Percentiles rank a stretch among this genome's conserved stretches.
These are phyloP conservation scores for Colletotrichum sp. DNA, from an alignment of 2,329 filamentous ascomycete genomes.

Conservation along the genomic window DNA sequence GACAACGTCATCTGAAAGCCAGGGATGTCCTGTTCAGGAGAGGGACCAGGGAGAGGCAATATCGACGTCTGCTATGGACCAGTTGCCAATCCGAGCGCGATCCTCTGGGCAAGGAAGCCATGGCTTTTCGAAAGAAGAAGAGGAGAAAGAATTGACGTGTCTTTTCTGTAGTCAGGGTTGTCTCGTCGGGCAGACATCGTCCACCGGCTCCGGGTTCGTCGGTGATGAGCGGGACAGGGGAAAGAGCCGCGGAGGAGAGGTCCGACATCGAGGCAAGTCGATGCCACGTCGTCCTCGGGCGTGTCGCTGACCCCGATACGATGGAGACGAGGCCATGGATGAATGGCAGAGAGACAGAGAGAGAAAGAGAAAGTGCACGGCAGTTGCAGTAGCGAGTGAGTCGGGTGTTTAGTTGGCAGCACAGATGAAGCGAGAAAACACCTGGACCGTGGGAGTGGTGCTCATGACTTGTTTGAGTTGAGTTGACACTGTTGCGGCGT, in stretches of 20 bases:
- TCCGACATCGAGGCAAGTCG: background rate
- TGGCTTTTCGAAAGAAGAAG: background rate
- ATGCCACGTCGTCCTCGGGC: background rate
- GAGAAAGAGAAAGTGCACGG: background rate
- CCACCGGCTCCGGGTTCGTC: background rate
- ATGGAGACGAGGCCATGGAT: background rate
- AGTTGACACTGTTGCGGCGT: slow-evolving; percentile 4
- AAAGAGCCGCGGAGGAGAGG: background rate
- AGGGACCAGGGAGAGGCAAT: background rate
- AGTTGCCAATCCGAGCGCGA: background rate
- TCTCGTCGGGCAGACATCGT: background rate
- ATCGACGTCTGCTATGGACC: background rate
- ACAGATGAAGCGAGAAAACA: background rate
- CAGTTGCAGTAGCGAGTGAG: background rate
- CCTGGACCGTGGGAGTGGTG: background rate
- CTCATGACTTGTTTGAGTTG: background rate
- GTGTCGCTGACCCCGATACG: background rate
- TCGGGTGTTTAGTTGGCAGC: background rate
- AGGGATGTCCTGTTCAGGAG: background rate
- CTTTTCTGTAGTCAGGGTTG: background rate
- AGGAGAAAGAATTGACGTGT: slow-evolving; percentile 4
- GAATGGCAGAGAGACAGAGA: background rate
- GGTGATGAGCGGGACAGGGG: background rate
- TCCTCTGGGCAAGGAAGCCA: slow-evolving; percentile 7
- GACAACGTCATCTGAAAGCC: background rate